Evolutionary conservation across 2,329 filamentous ascomycete species (phyloP).

Genomic region (Penicillium glabrum): DNA sequence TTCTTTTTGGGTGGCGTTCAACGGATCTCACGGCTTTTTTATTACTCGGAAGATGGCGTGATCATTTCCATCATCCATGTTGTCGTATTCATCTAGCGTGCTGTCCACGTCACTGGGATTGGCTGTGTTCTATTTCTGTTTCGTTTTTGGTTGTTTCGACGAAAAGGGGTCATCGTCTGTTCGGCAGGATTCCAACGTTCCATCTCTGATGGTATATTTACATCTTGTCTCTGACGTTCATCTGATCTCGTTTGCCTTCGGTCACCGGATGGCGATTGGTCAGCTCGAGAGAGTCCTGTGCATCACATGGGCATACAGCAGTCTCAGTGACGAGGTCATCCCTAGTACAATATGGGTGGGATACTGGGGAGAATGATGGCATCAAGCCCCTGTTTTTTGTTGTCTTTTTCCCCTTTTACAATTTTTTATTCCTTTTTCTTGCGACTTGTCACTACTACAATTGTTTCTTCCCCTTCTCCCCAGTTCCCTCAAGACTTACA

Average conservation of each 20-base stretch:
- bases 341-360: constrained; percentile 3
- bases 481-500: constrained; percentile 13
- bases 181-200: neutral
- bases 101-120: constrained; percentile 33
- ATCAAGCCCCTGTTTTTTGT: constrained; percentile 4
- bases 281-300: neutral
- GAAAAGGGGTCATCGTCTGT: neutral
- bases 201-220: constrained; percentile 10
- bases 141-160: constrained; percentile 1
- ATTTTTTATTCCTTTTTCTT: constrained; percentile 7
- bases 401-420: neutral
- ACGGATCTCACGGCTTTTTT: constrained; percentile 36
- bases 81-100: constrained; percentile 40
- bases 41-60: constrained; percentile 32
- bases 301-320: constrained; percentile 5
- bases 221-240: neutral
- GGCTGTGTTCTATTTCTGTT: constrained; percentile 15
- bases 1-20: constrained; percentile 37
- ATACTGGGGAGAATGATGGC: constrained; percentile 9
- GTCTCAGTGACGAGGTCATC: constrained; percentile 4
- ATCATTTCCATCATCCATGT: constrained; percentile 35
- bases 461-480: constrained; percentile 9
- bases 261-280: neutral
- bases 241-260: neutral
- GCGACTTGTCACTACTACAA: constrained; percentile 12